Base-by-base conservation (phyloP, 805 yeast genomes). In the Isabelozyma rhagii region DNA sequence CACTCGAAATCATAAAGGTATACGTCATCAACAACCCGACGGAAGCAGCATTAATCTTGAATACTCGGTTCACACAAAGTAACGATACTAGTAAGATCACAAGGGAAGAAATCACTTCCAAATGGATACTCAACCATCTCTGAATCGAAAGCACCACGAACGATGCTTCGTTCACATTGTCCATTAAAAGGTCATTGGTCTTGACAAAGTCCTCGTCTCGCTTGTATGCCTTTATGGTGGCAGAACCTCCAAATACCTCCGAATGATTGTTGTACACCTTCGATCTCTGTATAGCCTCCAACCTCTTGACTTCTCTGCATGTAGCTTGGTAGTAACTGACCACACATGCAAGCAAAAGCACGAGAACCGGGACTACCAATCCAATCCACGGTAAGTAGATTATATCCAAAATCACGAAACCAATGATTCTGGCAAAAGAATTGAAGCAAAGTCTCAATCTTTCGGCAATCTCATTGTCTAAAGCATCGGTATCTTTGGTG, bases 321-420 rank as follows among this genome's bases (percentile, higher is more conserved):
- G 89, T 78, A 1, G 87, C 84, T 59, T 87, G 85, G 61, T 86
- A 89, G 60, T 72, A 83, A 47, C 74, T 69, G 5, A 85, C 74
- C 45, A 79, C 64, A 5, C 67, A 55, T 28, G 78, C 55, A 55
- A 79, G 79, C 17, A 80, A 52, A 17, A 72, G 51, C 1, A 69
- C 59, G 47, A 86, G 64, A 29, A 83, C 74, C 5, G 88, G 85
- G 38, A 86, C 62, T 4, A 83, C 84, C 53, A 85, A 74, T 1
- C 90, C 89, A 64, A 84, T 80, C 82, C 85, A 89, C 2, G 93
- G 93, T 49, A 88, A 69, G 58, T 85, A 87, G 51, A 84, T 79
- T 46, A 87, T 79, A 63, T 87, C 81, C 53, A 85, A 53, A 39
- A 87, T 76, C 47, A 87, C 58, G 14, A 83, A 79, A 51, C 92